Evolutionary conservation across 2,329 filamentous ascomycete genomes (phyloP), one percentile per base, ranked within the genome.

Genomic region (Fusarium dlaminii): DNA sequence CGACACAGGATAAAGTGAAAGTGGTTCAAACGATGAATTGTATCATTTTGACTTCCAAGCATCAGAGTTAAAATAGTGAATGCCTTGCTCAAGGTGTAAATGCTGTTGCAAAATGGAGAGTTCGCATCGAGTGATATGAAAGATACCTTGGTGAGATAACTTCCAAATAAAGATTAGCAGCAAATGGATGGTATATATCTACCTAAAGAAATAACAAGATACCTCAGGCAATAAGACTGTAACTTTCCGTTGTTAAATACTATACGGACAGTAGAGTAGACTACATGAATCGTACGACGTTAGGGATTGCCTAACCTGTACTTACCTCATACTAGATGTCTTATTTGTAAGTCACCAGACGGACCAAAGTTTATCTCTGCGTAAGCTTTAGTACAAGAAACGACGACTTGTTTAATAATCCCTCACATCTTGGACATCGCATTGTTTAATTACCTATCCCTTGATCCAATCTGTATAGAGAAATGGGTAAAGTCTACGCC

Each of bases 81-180:
- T n/a, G 18, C 4, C 6, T 6, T 22, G 13, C 17, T 8, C 22
- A 13, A 27, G 10, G n/a, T 34, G 17, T 52, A 15, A 20, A 15
- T n/a, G 29, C 6, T 18, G 1, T 24, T 18, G 11, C 8, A 32
- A 6, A 5, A 29, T 34, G n/a, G 22, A 24, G 11, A 20, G 17
- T 52, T 36, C n/a, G 17, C 17, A 12, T 36, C 13, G 18, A 20
- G 12, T 36, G 8, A 24, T 18, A 32, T 2, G 22, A n/a, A 5
- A 9, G 14, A 6, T 42, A 17, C 32, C 32, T 34, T 15, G 18
- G 7, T 20, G 29, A 15, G n/a, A 52, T 27, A 36, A 89, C 72
- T 98, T 96, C 82, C 89, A 91, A 30, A 88, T 89, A 69, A 98
- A 98, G 84, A 93, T 98, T 76, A 97, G 95, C 85, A 98, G 95